Conservation (phyloP, 345 rosid species). For the Eucalyptus caleyi region DNA sequence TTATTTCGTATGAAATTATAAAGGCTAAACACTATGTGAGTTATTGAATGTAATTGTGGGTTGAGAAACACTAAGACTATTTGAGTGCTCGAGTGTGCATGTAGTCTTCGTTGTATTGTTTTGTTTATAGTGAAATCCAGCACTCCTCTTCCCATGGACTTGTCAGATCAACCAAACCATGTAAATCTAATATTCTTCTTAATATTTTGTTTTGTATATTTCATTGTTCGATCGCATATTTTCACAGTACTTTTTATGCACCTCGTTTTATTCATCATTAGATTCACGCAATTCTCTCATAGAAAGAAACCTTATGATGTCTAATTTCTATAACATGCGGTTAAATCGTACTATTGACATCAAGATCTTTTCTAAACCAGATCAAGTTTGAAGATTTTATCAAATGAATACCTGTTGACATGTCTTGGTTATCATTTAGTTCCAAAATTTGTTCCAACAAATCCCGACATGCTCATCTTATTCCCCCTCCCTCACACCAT, state of each 20-base stretch:
- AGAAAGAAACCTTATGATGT: not conserved
- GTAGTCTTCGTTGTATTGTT: rapidly evolving
- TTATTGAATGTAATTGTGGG: not conserved
- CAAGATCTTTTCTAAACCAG: not conserved
- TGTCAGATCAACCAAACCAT: not conserved
- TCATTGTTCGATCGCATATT: not conserved
- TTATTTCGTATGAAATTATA: not conserved
- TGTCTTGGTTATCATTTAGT: not conserved
- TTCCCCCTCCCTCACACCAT: not conserved
- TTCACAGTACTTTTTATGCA: not conserved
- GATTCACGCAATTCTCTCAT: not conserved
- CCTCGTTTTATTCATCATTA: rapidly evolving
- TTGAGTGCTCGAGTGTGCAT: not conserved
- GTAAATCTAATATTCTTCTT: not conserved
- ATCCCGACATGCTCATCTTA: not conserved
- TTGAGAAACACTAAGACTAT: not conserved
- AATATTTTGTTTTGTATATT: not conserved
- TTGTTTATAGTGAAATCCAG: rapidly evolving
- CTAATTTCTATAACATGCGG: not conserved
- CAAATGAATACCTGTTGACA: too few relatives aligned
- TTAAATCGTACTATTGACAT: not conserved
- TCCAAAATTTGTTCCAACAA: not conserved
- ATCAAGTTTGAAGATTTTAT: not conserved
- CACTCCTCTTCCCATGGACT: not conserved
- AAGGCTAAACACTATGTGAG: not conserved